Percentiles rank a stretch among this genome's conserved stretches.
Conservation (phyloP, 768 basidiomycete species). For the Rhodotorula toruloides region DNA sequence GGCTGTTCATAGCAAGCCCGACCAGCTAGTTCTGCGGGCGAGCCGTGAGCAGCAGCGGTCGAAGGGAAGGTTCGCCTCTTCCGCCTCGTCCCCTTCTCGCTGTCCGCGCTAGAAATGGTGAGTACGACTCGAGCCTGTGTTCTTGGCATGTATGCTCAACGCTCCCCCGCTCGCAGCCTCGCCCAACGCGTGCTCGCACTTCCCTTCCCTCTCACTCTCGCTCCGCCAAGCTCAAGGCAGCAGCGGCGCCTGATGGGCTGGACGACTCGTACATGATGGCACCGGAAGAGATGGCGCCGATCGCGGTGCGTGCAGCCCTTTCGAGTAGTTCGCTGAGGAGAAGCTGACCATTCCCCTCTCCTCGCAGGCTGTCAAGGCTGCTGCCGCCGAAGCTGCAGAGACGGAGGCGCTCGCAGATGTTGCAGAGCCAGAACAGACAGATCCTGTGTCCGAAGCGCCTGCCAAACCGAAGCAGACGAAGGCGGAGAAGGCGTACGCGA, state of each 20-base stretch:
- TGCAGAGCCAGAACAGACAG: not conserved
- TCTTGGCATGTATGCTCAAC: not conserved
- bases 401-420: not conserved
- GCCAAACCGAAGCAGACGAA: slow-evolving; percentile 25
- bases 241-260: slow-evolving; percentile 15
- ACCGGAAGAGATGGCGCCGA: slow-evolving; percentile 20
- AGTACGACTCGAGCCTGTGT: not conserved
- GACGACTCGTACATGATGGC: slow-evolving; percentile 24
- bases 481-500: slow-evolving; percentile 34
- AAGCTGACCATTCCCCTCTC: not conserved
- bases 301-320: not conserved
- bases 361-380: not conserved
- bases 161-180: slow-evolving; percentile 3
- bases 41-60: not conserved
- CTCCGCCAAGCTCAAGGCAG: not conserved
- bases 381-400: not conserved
- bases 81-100: not conserved
- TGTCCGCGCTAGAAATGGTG: not conserved
- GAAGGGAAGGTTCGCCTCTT: not conserved
- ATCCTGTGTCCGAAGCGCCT: not conserved
- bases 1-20: not conserved
- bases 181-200: slow-evolving; percentile 18
- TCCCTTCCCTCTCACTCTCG: slow-evolving; percentile 31
- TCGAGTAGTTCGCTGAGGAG: not conserved
- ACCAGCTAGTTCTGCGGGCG: no score